Base-by-base conservation (phyloP, 2,329 filamentous ascomycete genomes). In the Triangularia verruculosa region DNA sequence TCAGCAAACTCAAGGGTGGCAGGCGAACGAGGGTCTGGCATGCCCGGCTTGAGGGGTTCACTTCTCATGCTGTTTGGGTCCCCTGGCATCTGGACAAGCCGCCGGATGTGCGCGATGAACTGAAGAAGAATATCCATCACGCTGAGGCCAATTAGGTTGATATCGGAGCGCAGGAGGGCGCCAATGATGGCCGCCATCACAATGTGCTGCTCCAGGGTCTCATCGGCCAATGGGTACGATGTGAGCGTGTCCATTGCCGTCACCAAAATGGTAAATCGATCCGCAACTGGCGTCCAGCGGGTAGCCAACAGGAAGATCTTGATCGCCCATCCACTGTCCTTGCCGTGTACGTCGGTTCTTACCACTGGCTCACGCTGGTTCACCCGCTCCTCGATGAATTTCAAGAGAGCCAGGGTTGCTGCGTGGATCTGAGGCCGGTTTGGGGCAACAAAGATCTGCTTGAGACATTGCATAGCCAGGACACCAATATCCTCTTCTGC, bases 111-210 rank as follows among this genome's bases (percentile, higher is more conserved):
- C 68, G 92, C 89, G 67, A 97, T 86, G 13, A 99, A 82, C 1
- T 92, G 90, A 13, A 96, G 82, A 27, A 98, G 80, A 17, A 98
- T 89, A 74, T 99, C 95, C 88, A 98, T 98, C 59, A 98, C 90
- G 74, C 93, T 97, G 54, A 99, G 81, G 1, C 95, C 95, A 66
- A 99, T 97, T 73, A 98, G 83, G 76, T 97, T 98, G 72, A 96
- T 88, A 51, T 94, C 88, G 0, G 94, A 97, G 59, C 90, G 89
- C 55, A 99, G 80, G 9, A 98, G 82, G 66, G 90, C 91, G 65
- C 91, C 88, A 64, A 97, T 87, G 77, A 97, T 87, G 52, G 88
- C 88, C 0, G 90, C 86, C 65, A 97, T 80, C 4, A 89, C 86
- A 61, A 93, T 80, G 71, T 97, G 91, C 61, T 90, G 87, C 53